Conservation (phyloP, 805 yeast genomes). For the Pichia scutulata region DNA sequence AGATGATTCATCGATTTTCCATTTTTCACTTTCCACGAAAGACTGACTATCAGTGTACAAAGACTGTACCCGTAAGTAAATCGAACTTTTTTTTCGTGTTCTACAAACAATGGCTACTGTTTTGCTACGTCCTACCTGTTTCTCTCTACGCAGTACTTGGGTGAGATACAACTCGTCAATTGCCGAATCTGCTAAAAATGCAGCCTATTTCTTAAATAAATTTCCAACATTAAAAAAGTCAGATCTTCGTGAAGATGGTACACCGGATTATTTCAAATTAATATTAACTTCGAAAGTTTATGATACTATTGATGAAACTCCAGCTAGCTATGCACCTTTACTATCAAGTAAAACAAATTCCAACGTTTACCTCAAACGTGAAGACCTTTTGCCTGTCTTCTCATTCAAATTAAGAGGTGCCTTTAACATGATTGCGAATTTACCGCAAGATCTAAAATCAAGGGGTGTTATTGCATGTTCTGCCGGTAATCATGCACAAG, state of each 20-base stretch:
- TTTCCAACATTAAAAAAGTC: constrained; percentile 41
- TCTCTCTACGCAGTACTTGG: neutral
- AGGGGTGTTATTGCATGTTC: constrained; percentile 95
- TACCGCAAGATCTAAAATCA: constrained; percentile 56
- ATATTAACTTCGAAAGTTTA: constrained; percentile 89
- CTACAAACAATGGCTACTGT: neutral
- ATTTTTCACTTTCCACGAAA: no score
- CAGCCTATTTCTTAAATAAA: constrained; percentile 12
- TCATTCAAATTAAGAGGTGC: constrained; percentile 97
- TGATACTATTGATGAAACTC: constrained; percentile 89
- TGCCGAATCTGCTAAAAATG: neutral
- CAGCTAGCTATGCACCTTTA: constrained; percentile 66
- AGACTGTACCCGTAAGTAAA: no score
- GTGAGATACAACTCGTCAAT: neutral
- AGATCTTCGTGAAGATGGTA: constrained; percentile 52
- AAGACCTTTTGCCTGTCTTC: constrained; percentile 90
- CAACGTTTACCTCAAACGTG: constrained; percentile 76
- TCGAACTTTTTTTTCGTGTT: no score
- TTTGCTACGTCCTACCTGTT: neutral
- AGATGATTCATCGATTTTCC: no score
- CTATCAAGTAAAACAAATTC: constrained; percentile 71
- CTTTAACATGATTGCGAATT: constrained; percentile 89
- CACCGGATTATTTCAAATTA: constrained; percentile 90
- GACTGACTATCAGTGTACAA: no score
- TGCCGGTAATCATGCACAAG: constrained; percentile 99